Percentiles rank a stretch among this genome's conserved stretches.
Evolutionary conservation across 2,329 filamentous ascomycete species (phyloP).

Genomic region (Talaromyces sp.): DNA sequence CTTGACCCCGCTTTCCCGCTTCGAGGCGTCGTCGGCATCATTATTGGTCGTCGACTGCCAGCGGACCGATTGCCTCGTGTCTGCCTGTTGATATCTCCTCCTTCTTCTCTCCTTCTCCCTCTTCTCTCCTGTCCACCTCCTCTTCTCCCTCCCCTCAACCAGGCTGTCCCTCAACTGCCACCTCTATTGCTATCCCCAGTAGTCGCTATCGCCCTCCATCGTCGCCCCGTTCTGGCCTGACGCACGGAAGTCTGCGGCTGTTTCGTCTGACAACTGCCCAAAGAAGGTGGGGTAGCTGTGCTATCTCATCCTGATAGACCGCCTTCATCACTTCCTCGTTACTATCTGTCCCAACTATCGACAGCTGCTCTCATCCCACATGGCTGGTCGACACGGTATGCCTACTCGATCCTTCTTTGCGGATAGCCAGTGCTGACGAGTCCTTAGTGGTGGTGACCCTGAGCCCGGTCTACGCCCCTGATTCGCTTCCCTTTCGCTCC

Average conservation of each 20-base stretch:
- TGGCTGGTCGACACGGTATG: not conserved
- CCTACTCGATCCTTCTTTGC: not conserved
- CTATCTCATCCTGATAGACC: not conserved
- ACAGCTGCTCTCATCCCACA: not conserved
- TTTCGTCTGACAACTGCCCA: not conserved
- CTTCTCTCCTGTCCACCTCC: too few species aligned
- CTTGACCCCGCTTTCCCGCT: not conserved
- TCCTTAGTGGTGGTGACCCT: slow-evolving; percentile 30
- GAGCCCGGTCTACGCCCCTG: slow-evolving; percentile 19
- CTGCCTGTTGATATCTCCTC: not conserved
- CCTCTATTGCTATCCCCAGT: not conserved
- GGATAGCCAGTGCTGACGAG: not conserved
- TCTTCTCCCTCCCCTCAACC: too few species aligned
- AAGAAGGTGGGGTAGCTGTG: not conserved
- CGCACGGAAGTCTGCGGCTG: not conserved
- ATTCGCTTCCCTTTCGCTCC: slow-evolving; percentile 24
- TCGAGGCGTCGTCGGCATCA: not conserved
- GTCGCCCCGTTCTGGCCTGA: not conserved
- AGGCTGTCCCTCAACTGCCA: not conserved
- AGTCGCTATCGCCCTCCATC: not conserved
- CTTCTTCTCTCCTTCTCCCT: not conserved
- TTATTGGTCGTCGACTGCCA: not conserved
- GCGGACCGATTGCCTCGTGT: not conserved
- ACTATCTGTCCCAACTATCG: not conserved
- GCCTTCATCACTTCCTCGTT: not conserved